These are phyloP conservation scores for Exophiala xenobiotica DNA, from an alignment of 2,329 filamentous ascomycete genomes.

Conservation along the genomic window DNA sequence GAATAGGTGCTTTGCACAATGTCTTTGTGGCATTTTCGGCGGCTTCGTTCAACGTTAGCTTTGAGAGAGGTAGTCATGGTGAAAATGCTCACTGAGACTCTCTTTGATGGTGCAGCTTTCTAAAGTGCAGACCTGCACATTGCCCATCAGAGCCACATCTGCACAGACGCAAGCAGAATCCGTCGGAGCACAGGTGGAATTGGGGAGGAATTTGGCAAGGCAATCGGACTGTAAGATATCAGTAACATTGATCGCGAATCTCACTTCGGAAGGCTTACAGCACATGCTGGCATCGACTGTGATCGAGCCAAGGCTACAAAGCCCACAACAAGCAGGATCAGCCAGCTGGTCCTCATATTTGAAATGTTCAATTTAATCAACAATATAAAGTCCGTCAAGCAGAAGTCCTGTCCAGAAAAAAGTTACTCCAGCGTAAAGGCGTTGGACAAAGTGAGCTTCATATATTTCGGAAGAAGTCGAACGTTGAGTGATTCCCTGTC, in stretches of 20 bases:
- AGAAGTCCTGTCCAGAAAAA: neutral
- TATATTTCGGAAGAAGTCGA: no score
- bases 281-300: slow-evolving; percentile 16
- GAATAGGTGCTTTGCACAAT: slow-evolving; percentile 4
- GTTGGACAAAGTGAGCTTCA: no score
- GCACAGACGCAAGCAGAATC: slow-evolving; percentile 10
- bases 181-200: slow-evolving; percentile 5
- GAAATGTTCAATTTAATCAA: no score
- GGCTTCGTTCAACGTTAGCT: neutral
- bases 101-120: slow-evolving; percentile 9
- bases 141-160: slow-evolving; percentile 3
- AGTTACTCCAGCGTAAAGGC: neutral
- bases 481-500: no score
- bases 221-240: slow-evolving; percentile 7
- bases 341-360: slow-evolving; percentile 8
- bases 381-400: no score
- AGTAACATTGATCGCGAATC: neutral
- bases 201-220: slow-evolving; percentile 5
- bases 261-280: slow-evolving; percentile 2
- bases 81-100: slow-evolving; percentile 2
- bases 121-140: slow-evolving; percentile 4
- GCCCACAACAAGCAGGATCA: slow-evolving; percentile 4
- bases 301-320: slow-evolving; percentile 2
- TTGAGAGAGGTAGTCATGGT: neutral
- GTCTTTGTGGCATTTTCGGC: slow-evolving; percentile 14